A percentile compares a stretch with the other conserved stretches of the same genome.
Evolutionary conservation across 768 basidiomycete species (phyloP).

Genomic region (Mycena floridula): DNA sequence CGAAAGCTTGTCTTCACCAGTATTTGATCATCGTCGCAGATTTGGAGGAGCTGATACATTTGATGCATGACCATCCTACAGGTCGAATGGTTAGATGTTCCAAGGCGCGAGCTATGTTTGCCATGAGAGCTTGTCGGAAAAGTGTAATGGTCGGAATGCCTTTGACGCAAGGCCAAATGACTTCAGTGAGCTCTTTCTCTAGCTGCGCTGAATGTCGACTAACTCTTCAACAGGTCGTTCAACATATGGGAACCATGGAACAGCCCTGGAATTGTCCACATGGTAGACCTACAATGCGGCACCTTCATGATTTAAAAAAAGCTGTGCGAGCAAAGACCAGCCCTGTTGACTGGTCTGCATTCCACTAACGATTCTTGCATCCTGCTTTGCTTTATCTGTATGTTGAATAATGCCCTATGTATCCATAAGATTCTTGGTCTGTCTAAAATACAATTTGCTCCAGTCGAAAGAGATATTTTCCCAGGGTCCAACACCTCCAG

Average conservation of each 20-base stretch:
- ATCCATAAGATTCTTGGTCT: too few species aligned
- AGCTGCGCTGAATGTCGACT: background rate
- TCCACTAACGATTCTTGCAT: too few species aligned
- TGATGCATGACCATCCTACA: constrained; percentile 70
- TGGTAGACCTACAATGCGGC: constrained; percentile 79
- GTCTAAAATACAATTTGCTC: too few species aligned
- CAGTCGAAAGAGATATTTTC: too few species aligned
- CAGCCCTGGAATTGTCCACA: constrained; percentile 91
- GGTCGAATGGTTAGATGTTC: constrained; percentile 88
- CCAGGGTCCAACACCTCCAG: too few species aligned
- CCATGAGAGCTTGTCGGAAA: constrained; percentile 90
- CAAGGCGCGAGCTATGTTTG: constrained; percentile 94
- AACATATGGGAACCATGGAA: constrained; percentile 80
- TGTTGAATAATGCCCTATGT: too few species aligned
- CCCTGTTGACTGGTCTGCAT: too few species aligned
- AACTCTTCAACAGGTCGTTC: constrained; percentile 46
- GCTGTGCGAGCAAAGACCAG: too few species aligned
- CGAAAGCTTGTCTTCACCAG: too few species aligned
- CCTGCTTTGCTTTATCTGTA: too few species aligned
- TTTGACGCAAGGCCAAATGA: constrained; percentile 76
- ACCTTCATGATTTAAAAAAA: constrained; percentile 52
- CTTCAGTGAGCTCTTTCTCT: constrained; percentile 29
- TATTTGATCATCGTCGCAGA: constrained; percentile 40
- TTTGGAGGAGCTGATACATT: constrained; percentile 85
- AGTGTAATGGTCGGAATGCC: constrained; percentile 95